phyloP scores from a whole-genome alignment of 2,329 filamentous ascomycete species.

The Colletotrichum eremochloae region DNA sequence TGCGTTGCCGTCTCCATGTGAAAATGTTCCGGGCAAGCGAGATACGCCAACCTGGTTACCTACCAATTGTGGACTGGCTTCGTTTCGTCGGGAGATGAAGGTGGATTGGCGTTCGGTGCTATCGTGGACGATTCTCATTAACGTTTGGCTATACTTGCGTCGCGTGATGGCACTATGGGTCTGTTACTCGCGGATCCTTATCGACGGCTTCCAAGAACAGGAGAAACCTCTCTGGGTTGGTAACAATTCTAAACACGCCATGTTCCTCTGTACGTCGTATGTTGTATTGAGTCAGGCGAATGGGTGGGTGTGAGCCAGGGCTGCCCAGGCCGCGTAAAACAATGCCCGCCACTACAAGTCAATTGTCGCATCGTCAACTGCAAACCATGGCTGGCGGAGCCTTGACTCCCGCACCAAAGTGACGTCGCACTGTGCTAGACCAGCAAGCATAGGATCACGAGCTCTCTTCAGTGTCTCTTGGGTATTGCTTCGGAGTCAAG shows the following conservation, averaged over 20 bases:
- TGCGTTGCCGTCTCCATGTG: neutral
- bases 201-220: conserved; percentile 13
- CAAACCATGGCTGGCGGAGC: conserved; percentile 20
- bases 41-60: conserved; percentile 29
- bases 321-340: conserved; percentile 30
- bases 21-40: conserved; percentile 15
- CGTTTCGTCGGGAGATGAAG: conserved; percentile 41
- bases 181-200: conserved; percentile 34
- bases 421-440: conserved; percentile 23
- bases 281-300: conserved; percentile 36
- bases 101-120: conserved; percentile 32
- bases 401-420: neutral
- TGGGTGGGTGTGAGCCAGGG: conserved; percentile 19
- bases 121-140: conserved; percentile 16
- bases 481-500: neutral
- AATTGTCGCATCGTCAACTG: conserved; percentile 24
- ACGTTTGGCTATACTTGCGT: conserved; percentile 32
- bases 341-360: conserved; percentile 26
- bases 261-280: conserved; percentile 22
- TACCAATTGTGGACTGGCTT: conserved; percentile 40
- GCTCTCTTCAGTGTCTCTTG: neutral
- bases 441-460: conserved; percentile 1
- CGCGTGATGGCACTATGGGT: conserved; percentile 30
- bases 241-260: conserved; percentile 13
- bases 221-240: conserved; percentile 13